phyloP scores from a whole-genome alignment of 129 eudicot species.

The Arctium lappa region DNA sequence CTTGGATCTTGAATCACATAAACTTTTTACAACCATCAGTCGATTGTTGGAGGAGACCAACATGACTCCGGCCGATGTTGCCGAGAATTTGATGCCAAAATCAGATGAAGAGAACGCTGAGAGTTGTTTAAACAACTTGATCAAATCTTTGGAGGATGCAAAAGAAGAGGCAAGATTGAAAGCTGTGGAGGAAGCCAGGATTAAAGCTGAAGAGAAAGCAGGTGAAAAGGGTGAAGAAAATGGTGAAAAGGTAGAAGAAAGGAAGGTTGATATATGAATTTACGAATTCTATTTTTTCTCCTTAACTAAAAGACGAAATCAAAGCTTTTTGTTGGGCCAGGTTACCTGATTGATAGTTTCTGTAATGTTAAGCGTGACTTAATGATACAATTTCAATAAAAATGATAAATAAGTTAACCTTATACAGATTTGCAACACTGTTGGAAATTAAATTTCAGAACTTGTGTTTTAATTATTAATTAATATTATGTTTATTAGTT shows the following conservation, averaged over 20 bases:
- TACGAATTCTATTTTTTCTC: too few relatives aligned
- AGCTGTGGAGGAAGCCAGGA: background rate
- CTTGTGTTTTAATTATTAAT: too few relatives aligned
- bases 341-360: too few relatives aligned
- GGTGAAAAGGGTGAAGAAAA: constrained; percentile 14
- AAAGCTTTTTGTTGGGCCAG: too few relatives aligned
- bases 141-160: constrained; percentile 12
- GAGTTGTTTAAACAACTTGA: constrained; percentile 9
- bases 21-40: constrained; percentile 12
- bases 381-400: too few relatives aligned
- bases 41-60: constrained; percentile 16
- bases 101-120: constrained; percentile 22
- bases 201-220: background rate
- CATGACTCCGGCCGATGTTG: constrained; percentile 35
- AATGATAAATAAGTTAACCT: too few relatives aligned
- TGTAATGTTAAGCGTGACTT: too few relatives aligned
- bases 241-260: constrained; percentile 1
- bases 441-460: too few relatives aligned
- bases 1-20: constrained; percentile 14
- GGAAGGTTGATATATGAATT: too few relatives aligned
- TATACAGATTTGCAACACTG: too few relatives aligned
- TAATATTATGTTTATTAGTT: too few relatives aligned
- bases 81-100: constrained; percentile 27
- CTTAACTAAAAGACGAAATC: too few relatives aligned
- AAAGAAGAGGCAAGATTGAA: constrained; percentile 16